These are phyloP conservation scores for Capsella bursapastoris DNA, from an alignment of 345 rosid species.

Conservation along the genomic window DNA sequence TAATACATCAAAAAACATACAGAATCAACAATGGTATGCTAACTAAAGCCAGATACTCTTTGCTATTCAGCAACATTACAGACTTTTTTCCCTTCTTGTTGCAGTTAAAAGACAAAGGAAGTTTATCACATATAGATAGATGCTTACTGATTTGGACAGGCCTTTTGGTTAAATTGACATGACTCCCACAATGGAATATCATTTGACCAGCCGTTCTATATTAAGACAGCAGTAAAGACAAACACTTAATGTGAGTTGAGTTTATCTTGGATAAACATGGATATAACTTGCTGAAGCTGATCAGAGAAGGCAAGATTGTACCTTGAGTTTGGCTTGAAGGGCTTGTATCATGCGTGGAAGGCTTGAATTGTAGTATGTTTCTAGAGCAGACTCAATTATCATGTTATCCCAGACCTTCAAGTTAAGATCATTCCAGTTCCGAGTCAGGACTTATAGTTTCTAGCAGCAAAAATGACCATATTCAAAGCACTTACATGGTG, in stretches of 20 bases:
- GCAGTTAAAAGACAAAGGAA: not conserved
- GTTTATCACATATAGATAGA: not conserved
- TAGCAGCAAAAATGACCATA: not conserved
- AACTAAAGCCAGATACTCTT: not conserved
- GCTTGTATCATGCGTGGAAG: slow-evolving; percentile 68
- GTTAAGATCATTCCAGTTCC: not conserved
- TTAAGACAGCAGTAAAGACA: slow-evolving; percentile 19
- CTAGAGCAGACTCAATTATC: slow-evolving; percentile 82
- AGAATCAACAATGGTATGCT: not conserved
- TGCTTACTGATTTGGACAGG: slow-evolving; percentile 79
- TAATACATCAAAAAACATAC: slow-evolving; percentile 23
- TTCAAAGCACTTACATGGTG: slow-evolving; percentile 69
- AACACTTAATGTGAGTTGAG: not conserved
- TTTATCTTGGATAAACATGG: slow-evolving; percentile 16
- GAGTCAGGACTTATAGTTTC: not conserved
- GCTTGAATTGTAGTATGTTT: slow-evolving; percentile 67
- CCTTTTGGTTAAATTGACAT: slow-evolving; percentile 58
- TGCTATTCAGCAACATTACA: not conserved
- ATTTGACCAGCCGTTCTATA: slow-evolving; percentile 70
- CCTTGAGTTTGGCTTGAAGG: slow-evolving; percentile 71
- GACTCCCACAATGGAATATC: slow-evolving; percentile 59
- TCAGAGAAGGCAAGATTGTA: slow-evolving; percentile 42
- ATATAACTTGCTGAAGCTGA: not conserved
- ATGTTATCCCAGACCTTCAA: slow-evolving; percentile 91
- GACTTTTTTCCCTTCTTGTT: not conserved